A percentile compares a stretch with the other conserved stretches of the same genome.
These are phyloP conservation scores for Pholiota microspora DNA, from an alignment of 768 basidiomycete species.

Conservation along the genomic window DNA sequence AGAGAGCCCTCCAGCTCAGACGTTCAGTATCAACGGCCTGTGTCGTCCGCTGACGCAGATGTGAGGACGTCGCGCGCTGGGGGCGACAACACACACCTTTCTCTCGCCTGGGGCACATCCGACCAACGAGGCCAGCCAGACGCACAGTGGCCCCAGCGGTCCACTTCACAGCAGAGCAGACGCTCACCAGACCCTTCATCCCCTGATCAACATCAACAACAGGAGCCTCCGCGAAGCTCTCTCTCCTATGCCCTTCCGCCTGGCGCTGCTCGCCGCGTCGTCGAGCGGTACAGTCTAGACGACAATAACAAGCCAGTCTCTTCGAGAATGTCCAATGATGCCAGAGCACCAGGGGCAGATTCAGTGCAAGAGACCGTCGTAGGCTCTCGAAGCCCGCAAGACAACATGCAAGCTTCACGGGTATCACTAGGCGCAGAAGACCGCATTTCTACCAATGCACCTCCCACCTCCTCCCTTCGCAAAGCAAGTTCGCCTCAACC, in stretches of 20 bases:
- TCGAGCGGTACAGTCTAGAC: constrained; percentile 53
- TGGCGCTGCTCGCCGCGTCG: constrained; percentile 41
- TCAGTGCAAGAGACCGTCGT: constrained; percentile 27
- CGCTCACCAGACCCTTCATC: constrained; percentile 29
- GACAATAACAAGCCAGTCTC: constrained; percentile 35
- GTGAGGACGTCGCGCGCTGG: constrained; percentile 4
- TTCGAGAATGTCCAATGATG: constrained; percentile 34
- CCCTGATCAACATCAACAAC: constrained; percentile 32
- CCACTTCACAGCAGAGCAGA: constrained; percentile 24
- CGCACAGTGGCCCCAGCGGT: constrained; percentile 17
- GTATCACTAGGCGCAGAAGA: constrained; percentile 17
- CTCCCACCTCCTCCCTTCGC: constrained; percentile 24
- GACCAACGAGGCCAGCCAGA: constrained; percentile 23
- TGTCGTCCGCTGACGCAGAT: constrained; percentile 3
- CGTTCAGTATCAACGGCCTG: constrained; percentile 1
- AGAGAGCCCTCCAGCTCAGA: constrained; percentile 15
- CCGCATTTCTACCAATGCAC: constrained; percentile 27
- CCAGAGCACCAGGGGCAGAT: constrained; percentile 27
- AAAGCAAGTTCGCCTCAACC: constrained; percentile 15
- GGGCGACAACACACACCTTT: constrained; percentile 6
- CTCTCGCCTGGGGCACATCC: constrained; percentile 16
- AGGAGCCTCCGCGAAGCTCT: constrained; percentile 35
- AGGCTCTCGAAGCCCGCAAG: constrained; percentile 17
- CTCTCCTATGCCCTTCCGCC: constrained; percentile 46
- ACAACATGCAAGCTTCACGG: constrained; percentile 16